Conservation (phyloP, 139 green algal species). For the Volvox africanus region DNA sequence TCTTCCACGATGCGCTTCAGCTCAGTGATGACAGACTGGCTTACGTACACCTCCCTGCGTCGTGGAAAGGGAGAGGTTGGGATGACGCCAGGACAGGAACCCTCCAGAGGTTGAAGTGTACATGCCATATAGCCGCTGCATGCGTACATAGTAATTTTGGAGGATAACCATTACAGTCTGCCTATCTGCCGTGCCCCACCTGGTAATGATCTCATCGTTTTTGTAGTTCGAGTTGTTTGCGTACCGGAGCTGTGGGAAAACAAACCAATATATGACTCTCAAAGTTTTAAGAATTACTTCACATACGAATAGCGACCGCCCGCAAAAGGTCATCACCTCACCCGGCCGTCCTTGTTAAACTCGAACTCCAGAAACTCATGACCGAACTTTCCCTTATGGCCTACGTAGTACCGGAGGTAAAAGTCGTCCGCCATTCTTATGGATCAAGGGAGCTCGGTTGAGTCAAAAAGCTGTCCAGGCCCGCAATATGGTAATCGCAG, state of each 20-base stretch:
- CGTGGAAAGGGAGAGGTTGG: background rate
- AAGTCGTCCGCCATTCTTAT: conserved; percentile 80
- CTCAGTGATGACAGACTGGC: conserved; percentile 85
- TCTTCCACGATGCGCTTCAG: conserved; percentile 93
- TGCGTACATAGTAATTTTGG: no score
- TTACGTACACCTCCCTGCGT: conserved; percentile 84
- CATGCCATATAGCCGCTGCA: no score
- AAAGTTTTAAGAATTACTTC: background rate
- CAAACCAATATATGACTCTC: background rate
- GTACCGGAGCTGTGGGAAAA: conserved; percentile 88
- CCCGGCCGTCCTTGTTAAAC: conserved; percentile 89
- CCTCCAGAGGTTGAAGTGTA: no score
- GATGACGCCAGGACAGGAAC: no score
- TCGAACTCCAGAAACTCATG: conserved; percentile 99
- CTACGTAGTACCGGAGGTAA: conserved; percentile 97
- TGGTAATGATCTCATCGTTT: conserved; percentile 93
- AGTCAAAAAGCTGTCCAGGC: background rate
- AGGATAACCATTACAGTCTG: no score
- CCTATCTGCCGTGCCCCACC: background rate
- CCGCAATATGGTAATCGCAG: no score
- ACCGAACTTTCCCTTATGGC: conserved; percentile 81
- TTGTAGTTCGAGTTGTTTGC: conserved; percentile 99
- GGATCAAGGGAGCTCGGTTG: background rate
- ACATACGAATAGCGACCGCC: background rate
- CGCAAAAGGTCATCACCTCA: conserved; percentile 54